Evolutionary conservation across 163 green algal species (phyloP).

Genomic region (Scenedesmus sp.): DNA sequence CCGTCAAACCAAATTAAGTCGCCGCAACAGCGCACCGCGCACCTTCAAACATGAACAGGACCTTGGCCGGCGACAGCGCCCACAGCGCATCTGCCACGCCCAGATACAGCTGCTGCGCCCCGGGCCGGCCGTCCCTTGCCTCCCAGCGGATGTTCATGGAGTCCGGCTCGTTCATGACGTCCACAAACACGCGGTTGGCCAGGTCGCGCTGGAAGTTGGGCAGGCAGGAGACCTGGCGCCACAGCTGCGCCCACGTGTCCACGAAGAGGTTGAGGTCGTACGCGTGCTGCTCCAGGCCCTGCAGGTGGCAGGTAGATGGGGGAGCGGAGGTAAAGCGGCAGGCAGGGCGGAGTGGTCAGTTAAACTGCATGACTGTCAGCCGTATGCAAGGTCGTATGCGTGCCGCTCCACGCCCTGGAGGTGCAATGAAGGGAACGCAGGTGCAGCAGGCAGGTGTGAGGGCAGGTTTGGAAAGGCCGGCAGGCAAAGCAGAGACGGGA

Average conservation of each 20-base stretch:
- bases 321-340: background rate
- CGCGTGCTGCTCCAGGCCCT: slow-evolving; percentile 49
- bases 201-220: slow-evolving; percentile 53
- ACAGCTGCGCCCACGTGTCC: slow-evolving; percentile 29
- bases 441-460: no score
- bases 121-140: background rate
- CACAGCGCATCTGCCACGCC: slow-evolving; percentile 44
- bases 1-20: background rate
- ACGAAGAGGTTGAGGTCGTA: slow-evolving; percentile 48
- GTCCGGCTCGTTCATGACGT: slow-evolving; percentile 59
- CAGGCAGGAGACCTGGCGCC: slow-evolving; percentile 49
- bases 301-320: background rate
- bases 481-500: no score
- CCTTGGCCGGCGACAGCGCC: slow-evolving; percentile 35
- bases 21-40: background rate
- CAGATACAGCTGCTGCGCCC: slow-evolving; percentile 52
- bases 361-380: no score
- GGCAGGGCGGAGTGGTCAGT: background rate
- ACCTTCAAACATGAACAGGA: slow-evolving; percentile 57
- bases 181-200: slow-evolving; percentile 46
- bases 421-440: no score
- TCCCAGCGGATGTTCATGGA: slow-evolving; percentile 52
- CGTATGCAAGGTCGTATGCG: no score
- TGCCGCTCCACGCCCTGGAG: no score
- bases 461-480: no score